phyloP scores from a whole-genome alignment of 164 flowering plant genomes.

The Aristolochia fimbriata region DNA sequence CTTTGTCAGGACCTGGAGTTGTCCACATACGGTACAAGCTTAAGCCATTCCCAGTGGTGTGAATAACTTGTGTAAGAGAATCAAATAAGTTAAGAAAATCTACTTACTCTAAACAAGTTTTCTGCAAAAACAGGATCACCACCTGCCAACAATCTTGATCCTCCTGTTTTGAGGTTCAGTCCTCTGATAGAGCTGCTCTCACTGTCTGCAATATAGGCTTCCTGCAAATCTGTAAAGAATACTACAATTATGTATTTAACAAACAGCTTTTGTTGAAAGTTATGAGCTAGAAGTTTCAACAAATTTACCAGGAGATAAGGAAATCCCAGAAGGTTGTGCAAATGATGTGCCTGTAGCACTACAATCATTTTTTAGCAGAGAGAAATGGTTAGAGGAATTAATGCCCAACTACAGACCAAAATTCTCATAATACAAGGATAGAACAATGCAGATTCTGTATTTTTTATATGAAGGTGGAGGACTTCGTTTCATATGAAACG shows the following conservation, averaged over 20 bases:
- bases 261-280: background rate
- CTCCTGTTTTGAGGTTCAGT: conserved; percentile 75
- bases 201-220: conserved; percentile 80
- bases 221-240: conserved; percentile 40
- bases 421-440: background rate
- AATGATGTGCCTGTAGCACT: conserved; percentile 77
- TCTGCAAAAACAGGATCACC: conserved; percentile 87
- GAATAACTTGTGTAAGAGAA: background rate
- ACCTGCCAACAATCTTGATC: conserved; percentile 79
- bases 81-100: background rate
- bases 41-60: background rate
- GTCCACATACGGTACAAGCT: background rate
- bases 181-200: conserved; percentile 97
- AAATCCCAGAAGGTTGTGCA: conserved; percentile 94
- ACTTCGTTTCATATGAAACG: no score
- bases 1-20: background rate
- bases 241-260: background rate
- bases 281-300: background rate
- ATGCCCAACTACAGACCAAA: background rate
- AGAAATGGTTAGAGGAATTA: conserved; percentile 2
- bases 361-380: conserved; percentile 12
- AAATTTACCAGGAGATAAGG: conserved; percentile 63
- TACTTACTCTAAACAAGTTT: conserved; percentile 68
- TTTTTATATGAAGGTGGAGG: no score
- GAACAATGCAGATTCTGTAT: background rate